phyloP scores from a whole-genome alignment of 352 stramenopile species.

The Phytophthora agathidicida region DNA sequence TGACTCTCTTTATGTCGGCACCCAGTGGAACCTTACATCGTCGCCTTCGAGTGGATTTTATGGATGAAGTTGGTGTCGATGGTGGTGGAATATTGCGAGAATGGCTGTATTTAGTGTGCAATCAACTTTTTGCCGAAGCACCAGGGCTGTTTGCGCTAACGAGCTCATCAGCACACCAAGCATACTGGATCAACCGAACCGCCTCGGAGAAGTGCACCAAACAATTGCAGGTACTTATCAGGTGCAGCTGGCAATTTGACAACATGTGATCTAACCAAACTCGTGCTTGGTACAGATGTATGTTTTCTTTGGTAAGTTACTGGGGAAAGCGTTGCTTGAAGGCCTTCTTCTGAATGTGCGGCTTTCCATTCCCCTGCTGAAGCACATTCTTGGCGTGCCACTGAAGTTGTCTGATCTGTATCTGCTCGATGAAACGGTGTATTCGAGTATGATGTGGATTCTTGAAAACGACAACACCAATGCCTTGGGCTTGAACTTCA shows the following conservation, averaged over 20 bases:
- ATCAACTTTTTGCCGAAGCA: slow-evolving; percentile 58
- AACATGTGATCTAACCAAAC: slow-evolving; percentile 1
- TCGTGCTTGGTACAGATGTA: slow-evolving; percentile 53
- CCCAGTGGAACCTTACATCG: slow-evolving; percentile 57
- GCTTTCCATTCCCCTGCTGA: slow-evolving; percentile 66
- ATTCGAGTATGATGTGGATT: slow-evolving; percentile 71
- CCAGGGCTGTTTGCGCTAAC: slow-evolving; percentile 58
- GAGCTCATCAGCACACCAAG: slow-evolving; percentile 48
- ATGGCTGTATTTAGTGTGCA: slow-evolving; percentile 80
- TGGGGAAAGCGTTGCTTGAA: slow-evolving; percentile 78
- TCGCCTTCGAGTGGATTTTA: slow-evolving; percentile 87
- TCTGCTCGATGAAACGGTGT: slow-evolving; percentile 74
- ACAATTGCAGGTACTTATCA: slow-evolving; percentile 46
- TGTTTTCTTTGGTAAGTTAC: slow-evolving; percentile 78
- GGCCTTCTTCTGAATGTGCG: slow-evolving; percentile 73
- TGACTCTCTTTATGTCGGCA: slow-evolving; percentile 59
- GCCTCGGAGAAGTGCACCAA: slow-evolving; percentile 22
- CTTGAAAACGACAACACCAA: slow-evolving; percentile 60
- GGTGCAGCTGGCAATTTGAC: background rate
- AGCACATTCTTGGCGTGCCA: slow-evolving; percentile 69
- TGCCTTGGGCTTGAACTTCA: slow-evolving; percentile 69
- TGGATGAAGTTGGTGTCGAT: slow-evolving; percentile 79
- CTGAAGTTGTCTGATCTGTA: slow-evolving; percentile 68
- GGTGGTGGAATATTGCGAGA: slow-evolving; percentile 81
- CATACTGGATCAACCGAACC: slow-evolving; percentile 71